Evolutionary conservation across 352 stramenopile genomes (phyloP).

Genomic region (Saprolegnia diclina): DNA sequence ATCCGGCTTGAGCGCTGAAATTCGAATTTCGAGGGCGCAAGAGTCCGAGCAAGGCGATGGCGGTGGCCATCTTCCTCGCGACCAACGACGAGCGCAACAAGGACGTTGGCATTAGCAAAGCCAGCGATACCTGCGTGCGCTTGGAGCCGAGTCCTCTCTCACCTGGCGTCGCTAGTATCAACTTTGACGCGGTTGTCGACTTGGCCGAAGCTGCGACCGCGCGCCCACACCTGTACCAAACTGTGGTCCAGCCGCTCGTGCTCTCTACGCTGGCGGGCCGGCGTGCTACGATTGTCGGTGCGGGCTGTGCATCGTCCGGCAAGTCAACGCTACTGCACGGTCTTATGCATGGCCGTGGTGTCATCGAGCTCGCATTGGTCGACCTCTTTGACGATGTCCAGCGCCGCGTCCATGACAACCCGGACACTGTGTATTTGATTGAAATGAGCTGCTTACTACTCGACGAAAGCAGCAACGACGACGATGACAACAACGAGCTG

Average conservation of each 20-base stretch:
- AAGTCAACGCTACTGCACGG: conserved; percentile 66
- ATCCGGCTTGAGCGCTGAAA: background rate
- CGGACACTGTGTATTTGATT: background rate
- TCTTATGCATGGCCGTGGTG: conserved; percentile 32
- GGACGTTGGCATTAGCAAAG: conserved; percentile 43
- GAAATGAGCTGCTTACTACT: conserved; percentile 12
- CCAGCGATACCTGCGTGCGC: conserved; percentile 52
- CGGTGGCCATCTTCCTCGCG: conserved; percentile 18
- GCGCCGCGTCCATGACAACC: background rate
- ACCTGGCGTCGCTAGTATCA: conserved; percentile 65
- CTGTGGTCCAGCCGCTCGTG: conserved; percentile 35
- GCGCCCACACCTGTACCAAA: conserved; percentile 41
- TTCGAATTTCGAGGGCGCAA: background rate
- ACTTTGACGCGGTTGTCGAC: conserved; percentile 69
- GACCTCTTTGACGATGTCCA: conserved; percentile 6
- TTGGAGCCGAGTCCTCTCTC: conserved; percentile 75
- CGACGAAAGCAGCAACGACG: background rate
- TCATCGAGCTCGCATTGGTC: conserved; percentile 29
- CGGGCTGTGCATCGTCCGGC: conserved; percentile 39
- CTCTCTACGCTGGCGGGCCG: conserved; percentile 32
- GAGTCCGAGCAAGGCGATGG: conserved; percentile 1
- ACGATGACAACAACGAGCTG: background rate
- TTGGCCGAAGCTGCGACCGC: conserved; percentile 27
- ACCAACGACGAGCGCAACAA: background rate
- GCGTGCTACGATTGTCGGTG: conserved; percentile 40